phyloP scores from a whole-genome alignment of 768 basidiomycete species.

The Phaeotremella fagi region DNA sequence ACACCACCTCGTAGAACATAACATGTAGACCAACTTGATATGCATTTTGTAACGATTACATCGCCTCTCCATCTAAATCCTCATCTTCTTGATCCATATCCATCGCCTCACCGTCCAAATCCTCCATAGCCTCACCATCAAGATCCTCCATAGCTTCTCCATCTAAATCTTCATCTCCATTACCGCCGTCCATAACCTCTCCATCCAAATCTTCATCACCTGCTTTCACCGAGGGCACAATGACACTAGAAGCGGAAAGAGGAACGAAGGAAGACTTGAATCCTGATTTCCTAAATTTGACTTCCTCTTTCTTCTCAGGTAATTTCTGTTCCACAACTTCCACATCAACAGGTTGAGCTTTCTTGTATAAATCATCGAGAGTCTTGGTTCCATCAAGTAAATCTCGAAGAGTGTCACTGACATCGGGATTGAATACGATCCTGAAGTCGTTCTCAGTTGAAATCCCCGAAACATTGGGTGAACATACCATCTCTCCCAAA shows the following conservation, averaged over 20 bases:
- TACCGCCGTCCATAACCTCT: conserved; percentile 46
- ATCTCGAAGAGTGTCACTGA: conserved; percentile 65
- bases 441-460: conserved; percentile 15
- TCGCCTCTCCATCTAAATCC: conserved; percentile 53
- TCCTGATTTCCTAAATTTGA: conserved; percentile 46
- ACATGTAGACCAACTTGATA: too few relatives aligned
- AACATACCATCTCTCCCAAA: conserved; percentile 84
- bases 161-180: conserved; percentile 42
- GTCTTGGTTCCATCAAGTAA: conserved; percentile 58
- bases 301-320: conserved; percentile 45
- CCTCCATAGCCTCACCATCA: conserved; percentile 40
- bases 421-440: conserved; percentile 91
- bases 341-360: neutral
- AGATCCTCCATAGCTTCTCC: conserved; percentile 50
- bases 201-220: conserved; percentile 52
- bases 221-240: conserved; percentile 35
- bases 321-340: neutral
- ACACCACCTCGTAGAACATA: too few relatives aligned
- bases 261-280: conserved; percentile 46
- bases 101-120: conserved; percentile 41
- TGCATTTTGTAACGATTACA: conserved; percentile 11
- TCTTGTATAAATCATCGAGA: too few relatives aligned
- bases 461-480: neutral
- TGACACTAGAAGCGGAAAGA: conserved; percentile 15
- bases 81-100: conserved; percentile 55